Conservation (phyloP, 192 early-diverging fungal genomes). For the Podila minutissima region DNA sequence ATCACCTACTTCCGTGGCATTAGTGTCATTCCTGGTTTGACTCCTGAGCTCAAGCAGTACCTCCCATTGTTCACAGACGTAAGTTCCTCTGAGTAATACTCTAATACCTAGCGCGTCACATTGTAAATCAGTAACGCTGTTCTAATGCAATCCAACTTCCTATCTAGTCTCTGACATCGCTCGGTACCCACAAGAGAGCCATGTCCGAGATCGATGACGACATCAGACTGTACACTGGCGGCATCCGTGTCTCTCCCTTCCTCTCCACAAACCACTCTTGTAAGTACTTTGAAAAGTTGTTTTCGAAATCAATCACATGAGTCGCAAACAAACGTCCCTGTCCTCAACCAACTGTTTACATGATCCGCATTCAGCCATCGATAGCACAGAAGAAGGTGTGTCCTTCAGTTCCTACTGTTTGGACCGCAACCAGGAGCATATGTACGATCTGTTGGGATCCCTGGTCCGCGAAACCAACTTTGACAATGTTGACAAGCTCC, state of each 20-base stretch:
- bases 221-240: slow-evolving; percentile 86
- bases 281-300: slow-evolving; percentile 12
- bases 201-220: slow-evolving; percentile 91
- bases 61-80: slow-evolving; percentile 82
- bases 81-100: slow-evolving; percentile 6
- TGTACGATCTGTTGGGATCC: slow-evolving; percentile 80
- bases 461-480: slow-evolving; percentile 78
- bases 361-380: slow-evolving; percentile 53
- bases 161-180: slow-evolving; percentile 61
- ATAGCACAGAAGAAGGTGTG: slow-evolving; percentile 72
- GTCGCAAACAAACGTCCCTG: too few relatives aligned
- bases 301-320: too few relatives aligned
- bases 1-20: slow-evolving; percentile 89
- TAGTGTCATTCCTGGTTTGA: slow-evolving; percentile 69
- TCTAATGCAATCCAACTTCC: background rate
- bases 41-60: slow-evolving; percentile 74
- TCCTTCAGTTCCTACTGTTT: slow-evolving; percentile 72
- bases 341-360: too few relatives aligned
- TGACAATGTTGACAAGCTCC: slow-evolving; percentile 74
- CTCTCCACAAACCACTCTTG: slow-evolving; percentile 70
- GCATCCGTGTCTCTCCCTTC: slow-evolving; percentile 76
- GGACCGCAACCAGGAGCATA: slow-evolving; percentile 75
- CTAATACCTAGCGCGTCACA: too few relatives aligned
- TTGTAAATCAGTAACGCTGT: background rate
- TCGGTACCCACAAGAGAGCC: slow-evolving; percentile 68